phyloP scores from a whole-genome alignment of 1,284 basidiomycete genomes.

The Naganishia sp. region DNA sequence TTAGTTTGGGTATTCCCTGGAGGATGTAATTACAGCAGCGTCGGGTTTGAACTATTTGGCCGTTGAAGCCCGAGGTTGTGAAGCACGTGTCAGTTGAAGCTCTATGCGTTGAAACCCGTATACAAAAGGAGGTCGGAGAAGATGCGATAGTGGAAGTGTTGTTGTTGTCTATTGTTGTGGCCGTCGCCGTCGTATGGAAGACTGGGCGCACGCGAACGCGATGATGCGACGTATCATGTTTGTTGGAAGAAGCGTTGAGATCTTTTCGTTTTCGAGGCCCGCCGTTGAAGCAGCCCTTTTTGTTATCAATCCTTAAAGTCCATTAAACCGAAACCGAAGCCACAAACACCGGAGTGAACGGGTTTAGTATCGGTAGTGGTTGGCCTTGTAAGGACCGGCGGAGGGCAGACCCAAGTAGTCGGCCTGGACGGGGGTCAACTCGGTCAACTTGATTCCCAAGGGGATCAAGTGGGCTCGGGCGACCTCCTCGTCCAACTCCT shows the following conservation, averaged over 20 bases:
- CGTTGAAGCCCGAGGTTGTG: constrained; percentile 28
- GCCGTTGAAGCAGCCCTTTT: constrained; percentile 29
- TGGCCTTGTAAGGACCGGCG: constrained; percentile 89
- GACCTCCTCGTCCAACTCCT: constrained; percentile 98
- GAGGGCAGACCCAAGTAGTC: constrained; percentile 89
- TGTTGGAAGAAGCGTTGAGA: constrained; percentile 29
- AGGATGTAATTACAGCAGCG: constrained; percentile 25
- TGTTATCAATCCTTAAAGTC: constrained; percentile 15
- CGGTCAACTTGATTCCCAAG: constrained; percentile 85
- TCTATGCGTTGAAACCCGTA: constrained; percentile 30
- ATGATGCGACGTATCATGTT: constrained; percentile 25
- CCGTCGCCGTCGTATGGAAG: constrained; percentile 11
- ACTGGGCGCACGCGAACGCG: constrained; percentile 1
- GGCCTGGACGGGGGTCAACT: constrained; percentile 74
- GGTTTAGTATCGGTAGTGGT: constrained; percentile 61
- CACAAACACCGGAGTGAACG: constrained; percentile 11
- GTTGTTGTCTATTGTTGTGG: constrained; percentile 24
- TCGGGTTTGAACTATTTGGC: constrained; percentile 17
- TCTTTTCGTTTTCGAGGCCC: constrained; percentile 26
- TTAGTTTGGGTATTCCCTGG: constrained; percentile 1
- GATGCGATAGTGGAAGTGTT: constrained; percentile 15
- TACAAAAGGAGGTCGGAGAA: constrained; percentile 17
- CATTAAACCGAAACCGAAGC: constrained; percentile 13
- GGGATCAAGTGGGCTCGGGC: constrained; percentile 90
- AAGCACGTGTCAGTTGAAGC: constrained; percentile 27